Evolutionary conservation across 495 filamentous ascomycete species (phyloP).

Genomic region (Cudoniella acicularis): DNA sequence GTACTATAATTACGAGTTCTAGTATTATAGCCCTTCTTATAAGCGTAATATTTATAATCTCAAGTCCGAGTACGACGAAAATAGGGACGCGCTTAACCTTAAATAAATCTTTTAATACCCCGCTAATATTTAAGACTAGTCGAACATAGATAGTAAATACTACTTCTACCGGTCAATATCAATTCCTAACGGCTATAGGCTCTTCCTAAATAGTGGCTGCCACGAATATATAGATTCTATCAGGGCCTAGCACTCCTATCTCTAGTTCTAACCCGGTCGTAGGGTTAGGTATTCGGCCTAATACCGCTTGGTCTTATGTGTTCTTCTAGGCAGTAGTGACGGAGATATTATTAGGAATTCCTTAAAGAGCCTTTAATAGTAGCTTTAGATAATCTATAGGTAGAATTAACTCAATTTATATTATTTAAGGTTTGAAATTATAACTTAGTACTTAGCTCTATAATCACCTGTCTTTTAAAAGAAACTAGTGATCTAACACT

Average conservation of each 20-base stretch:
- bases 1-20: background rate
- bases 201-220: conserved; percentile 4
- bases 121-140: conserved; percentile 8
- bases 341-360: conserved; percentile 5
- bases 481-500: background rate
- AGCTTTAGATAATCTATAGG: conserved; percentile 10
- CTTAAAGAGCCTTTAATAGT: conserved; percentile 11
- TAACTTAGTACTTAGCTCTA: conserved; percentile 6
- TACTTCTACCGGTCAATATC: conserved; percentile 6
- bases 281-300: conserved; percentile 3
- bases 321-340: conserved; percentile 11
- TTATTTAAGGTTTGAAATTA: background rate
- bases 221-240: background rate
- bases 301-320: conserved; percentile 7
- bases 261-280: background rate
- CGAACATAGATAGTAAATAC: conserved; percentile 9
- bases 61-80: background rate
- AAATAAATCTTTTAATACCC: background rate
- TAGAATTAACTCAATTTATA: conserved; percentile 8
- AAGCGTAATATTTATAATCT: background rate
- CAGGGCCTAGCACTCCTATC: background rate
- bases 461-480: conserved; percentile 5
- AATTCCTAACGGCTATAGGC: conserved; percentile 3
- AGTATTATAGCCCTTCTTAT: background rate
- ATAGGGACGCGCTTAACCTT: background rate